phyloP scores from a whole-genome alignment of 2,329 filamentous ascomycete genomes.

The Colletotrichum filicis region DNA sequence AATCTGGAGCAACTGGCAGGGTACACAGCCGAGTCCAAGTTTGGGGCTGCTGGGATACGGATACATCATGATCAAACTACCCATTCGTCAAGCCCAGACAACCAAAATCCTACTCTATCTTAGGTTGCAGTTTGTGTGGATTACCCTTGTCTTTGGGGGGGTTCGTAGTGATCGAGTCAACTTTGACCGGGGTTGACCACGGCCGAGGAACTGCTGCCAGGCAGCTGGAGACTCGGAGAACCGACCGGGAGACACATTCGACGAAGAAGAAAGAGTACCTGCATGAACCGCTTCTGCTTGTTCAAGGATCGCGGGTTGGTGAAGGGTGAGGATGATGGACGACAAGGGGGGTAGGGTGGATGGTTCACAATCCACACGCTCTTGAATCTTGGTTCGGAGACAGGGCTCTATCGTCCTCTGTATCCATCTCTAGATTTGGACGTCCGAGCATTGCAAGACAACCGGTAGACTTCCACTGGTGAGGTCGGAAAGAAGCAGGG shows the following conservation, averaged over 20 bases:
- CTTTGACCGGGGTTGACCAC: conserved; percentile 23
- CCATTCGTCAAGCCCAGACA: conserved; percentile 18
- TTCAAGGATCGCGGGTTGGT: conserved; percentile 27
- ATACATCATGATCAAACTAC: not conserved
- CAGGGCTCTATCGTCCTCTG: not conserved
- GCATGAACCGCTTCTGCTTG: conserved; percentile 35
- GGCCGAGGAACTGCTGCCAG: conserved; percentile 27
- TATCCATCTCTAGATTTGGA: conserved; percentile 18
- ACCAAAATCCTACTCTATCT: conserved; percentile 28
- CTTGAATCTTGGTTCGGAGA: not conserved
- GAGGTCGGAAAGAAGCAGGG: conserved; percentile 28
- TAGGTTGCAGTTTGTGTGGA: conserved; percentile 13
- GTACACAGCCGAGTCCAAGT: conserved; percentile 19
- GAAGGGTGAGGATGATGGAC: conserved; percentile 24
- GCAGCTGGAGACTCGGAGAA: conserved; percentile 23
- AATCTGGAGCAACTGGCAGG: conserved; percentile 21
- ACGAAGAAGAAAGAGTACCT: conserved; percentile 36
- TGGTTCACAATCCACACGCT: not conserved
- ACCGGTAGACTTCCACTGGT: conserved; percentile 23
- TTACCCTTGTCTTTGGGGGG: conserved; percentile 24
- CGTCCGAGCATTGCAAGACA: conserved; percentile 26
- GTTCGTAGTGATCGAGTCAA: conserved; percentile 14
- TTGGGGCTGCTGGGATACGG: conserved; percentile 5
- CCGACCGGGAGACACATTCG: not conserved
- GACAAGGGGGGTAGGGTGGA: conserved; percentile 22